A percentile compares a stretch with the other conserved stretches of the same genome.
Conservation (phyloP, 139 green algal genomes). For the Closterium sp. region DNA sequence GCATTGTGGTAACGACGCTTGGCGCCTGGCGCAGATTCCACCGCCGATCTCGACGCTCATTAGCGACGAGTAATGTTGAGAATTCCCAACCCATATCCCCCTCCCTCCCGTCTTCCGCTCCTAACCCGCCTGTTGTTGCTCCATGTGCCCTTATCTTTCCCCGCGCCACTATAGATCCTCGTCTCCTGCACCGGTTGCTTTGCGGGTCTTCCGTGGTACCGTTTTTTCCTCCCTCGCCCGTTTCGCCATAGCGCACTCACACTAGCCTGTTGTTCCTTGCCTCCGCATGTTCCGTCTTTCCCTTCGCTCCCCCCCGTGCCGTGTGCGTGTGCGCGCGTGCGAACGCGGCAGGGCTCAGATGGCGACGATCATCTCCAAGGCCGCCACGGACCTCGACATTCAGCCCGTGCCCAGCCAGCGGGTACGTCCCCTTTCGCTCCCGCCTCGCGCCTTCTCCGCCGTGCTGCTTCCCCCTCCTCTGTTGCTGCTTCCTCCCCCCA, state of each 20-base stretch:
- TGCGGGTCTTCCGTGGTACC: too few relatives aligned
- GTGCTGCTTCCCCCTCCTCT: background rate
- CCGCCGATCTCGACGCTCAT: background rate
- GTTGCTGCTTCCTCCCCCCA: background rate
- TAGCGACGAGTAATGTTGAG: background rate
- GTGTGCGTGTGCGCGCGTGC: background rate
- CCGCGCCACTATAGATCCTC: background rate
- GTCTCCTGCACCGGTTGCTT: too few relatives aligned
- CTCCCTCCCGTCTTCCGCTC: background rate
- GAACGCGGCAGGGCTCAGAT: slow-evolving; percentile 71
- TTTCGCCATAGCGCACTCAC: background rate
- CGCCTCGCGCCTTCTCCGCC: too few relatives aligned
- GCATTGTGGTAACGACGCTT: background rate
- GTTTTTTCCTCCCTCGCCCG: background rate
- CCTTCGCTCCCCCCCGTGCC: background rate
- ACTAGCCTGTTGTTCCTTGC: background rate
- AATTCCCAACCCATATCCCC: background rate
- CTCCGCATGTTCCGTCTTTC: background rate
- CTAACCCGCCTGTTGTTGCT: background rate
- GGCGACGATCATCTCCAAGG: slow-evolving; percentile 96
- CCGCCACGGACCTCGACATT: slow-evolving; percentile 85
- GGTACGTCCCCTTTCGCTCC: slow-evolving; percentile 13
- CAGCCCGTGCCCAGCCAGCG: slow-evolving; percentile 82
- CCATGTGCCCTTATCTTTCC: background rate
- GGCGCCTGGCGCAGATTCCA: too few relatives aligned